Percentiles rank a stretch among this genome's conserved stretches.
phyloP scores from a whole-genome alignment of 2,329 filamentous ascomycete genomes.

The Penicillium sp. region DNA sequence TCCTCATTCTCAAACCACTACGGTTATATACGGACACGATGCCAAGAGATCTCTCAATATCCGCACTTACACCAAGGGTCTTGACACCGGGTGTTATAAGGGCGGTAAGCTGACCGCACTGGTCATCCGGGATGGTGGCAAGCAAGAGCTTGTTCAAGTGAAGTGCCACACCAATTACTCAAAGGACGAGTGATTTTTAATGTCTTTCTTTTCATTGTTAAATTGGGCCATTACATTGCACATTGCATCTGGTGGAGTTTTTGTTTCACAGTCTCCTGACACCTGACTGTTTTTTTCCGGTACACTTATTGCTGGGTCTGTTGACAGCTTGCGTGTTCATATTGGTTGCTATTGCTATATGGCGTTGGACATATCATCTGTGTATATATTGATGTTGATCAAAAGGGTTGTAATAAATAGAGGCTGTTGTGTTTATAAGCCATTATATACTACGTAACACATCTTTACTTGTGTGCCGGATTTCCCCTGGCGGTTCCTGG shows the following conservation, averaged over 20 bases:
- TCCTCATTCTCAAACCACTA: constrained; percentile 48
- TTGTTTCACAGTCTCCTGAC: neutral
- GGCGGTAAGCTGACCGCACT: constrained; percentile 76
- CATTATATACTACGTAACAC: neutral
- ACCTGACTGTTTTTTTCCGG: neutral
- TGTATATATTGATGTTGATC: neutral
- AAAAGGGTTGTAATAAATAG: neutral
- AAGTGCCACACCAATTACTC: constrained; percentile 37
- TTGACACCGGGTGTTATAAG: constrained; percentile 80
- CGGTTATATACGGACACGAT: constrained; percentile 87
- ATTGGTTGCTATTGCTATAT: neutral
- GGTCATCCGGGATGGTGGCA: constrained; percentile 63
- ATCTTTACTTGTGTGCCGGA: too few species aligned
- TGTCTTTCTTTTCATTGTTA: neutral
- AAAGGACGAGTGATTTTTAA: constrained; percentile 13
- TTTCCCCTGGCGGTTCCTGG: too few species aligned
- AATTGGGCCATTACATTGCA: neutral
- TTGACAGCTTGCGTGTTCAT: neutral
- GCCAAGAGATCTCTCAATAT: constrained; percentile 68
- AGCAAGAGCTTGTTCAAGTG: constrained; percentile 44
- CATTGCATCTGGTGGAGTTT: constrained; percentile 3
- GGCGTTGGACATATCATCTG: neutral
- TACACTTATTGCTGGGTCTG: neutral
- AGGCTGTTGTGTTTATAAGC: neutral
- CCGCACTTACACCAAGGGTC: constrained; percentile 72